Evolutionary conservation across 1,139 yeast species (phyloP).

Genomic region (Pichia sp.): DNA sequence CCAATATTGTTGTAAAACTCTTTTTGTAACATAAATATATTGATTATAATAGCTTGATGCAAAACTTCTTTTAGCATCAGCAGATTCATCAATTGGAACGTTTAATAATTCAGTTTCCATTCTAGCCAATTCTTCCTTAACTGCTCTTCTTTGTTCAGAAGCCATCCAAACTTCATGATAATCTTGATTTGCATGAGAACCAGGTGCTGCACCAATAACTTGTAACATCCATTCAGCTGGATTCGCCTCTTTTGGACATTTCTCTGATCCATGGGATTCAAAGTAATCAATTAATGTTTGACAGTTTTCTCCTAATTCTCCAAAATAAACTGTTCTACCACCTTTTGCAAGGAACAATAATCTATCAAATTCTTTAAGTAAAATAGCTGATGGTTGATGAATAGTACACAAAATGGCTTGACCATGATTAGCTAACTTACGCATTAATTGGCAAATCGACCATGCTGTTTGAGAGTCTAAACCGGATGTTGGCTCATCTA

Average conservation of each 20-base stretch:
- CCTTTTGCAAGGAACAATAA: conserved; percentile 45
- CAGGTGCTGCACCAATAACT: conserved; percentile 60
- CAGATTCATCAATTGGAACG: conserved; percentile 23
- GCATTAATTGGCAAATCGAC: conserved; percentile 48
- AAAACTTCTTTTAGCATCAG: conserved; percentile 40
- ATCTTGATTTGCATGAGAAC: conserved; percentile 42
- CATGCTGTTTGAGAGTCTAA: conserved; percentile 55
- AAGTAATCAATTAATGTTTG: conserved; percentile 46
- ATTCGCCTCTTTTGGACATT: conserved; percentile 45
- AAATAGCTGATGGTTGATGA: conserved; percentile 56
- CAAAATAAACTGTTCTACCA: conserved; percentile 64
- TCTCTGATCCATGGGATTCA: conserved; percentile 40
- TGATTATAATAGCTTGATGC: conserved; percentile 47
- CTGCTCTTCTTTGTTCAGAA: conserved; percentile 32
- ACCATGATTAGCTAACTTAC: conserved; percentile 47
- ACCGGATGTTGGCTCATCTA: conserved; percentile 58
- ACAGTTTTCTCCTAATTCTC: conserved; percentile 56
- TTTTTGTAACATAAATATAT: conserved; percentile 42
- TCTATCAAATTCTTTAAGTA: conserved; percentile 49
- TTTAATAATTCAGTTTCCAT: conserved; percentile 24
- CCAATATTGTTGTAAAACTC: conserved; percentile 64
- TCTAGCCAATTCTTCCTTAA: conserved; percentile 25
- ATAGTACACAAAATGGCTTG: conserved; percentile 54
- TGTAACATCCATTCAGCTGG: conserved; percentile 68
- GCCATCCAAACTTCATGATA: conserved; percentile 44